Conservation (phyloP, 1,284 basidiomycete species). For the Rhodotorula sp. region DNA sequence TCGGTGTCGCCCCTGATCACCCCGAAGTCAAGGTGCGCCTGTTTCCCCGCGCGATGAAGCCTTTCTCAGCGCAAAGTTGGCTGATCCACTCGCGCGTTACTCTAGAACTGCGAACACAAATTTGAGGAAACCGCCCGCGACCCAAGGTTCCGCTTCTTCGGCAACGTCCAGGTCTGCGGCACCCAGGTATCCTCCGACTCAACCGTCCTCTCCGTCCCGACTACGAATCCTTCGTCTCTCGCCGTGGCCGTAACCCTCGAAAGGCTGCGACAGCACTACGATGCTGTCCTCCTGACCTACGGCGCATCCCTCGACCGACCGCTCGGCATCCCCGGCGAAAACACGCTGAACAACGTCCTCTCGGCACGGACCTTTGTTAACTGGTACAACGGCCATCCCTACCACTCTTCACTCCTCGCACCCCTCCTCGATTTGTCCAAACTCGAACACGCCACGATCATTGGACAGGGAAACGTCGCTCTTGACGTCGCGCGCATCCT, state of each 20-base stretch:
- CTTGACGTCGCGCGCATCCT: slow-evolving; percentile 91
- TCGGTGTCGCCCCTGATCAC: slow-evolving; percentile 97
- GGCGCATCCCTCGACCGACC: slow-evolving; percentile 64
- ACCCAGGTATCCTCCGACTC: slow-evolving; percentile 5
- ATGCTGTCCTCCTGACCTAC: slow-evolving; percentile 75
- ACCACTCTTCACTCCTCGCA: slow-evolving; percentile 51
- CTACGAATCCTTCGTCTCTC: slow-evolving; percentile 50
- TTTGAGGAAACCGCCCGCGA: slow-evolving; percentile 77
- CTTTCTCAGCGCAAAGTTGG: not conserved
- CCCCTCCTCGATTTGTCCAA: slow-evolving; percentile 56
- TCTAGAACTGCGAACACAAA: slow-evolving; percentile 92
- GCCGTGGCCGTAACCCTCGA: slow-evolving; percentile 60
- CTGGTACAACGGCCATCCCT: slow-evolving; percentile 96
- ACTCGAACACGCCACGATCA: slow-evolving; percentile 71
- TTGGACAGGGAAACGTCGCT: slow-evolving; percentile 96
- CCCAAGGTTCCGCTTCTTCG: slow-evolving; percentile 80
- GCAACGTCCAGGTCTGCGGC: slow-evolving; percentile 75
- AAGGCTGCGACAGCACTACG: slow-evolving; percentile 66
- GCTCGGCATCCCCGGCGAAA: slow-evolving; percentile 48
- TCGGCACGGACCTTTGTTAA: slow-evolving; percentile 86
- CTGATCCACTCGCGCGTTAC: not conserved
- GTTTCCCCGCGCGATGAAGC: not conserved
- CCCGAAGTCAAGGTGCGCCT: slow-evolving; percentile 81
- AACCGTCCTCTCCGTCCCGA: slow-evolving; percentile 18
- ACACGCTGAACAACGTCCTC: slow-evolving; percentile 58